Conservation (phyloP, 768 basidiomycete species). For the Boletus patriciae region DNA sequence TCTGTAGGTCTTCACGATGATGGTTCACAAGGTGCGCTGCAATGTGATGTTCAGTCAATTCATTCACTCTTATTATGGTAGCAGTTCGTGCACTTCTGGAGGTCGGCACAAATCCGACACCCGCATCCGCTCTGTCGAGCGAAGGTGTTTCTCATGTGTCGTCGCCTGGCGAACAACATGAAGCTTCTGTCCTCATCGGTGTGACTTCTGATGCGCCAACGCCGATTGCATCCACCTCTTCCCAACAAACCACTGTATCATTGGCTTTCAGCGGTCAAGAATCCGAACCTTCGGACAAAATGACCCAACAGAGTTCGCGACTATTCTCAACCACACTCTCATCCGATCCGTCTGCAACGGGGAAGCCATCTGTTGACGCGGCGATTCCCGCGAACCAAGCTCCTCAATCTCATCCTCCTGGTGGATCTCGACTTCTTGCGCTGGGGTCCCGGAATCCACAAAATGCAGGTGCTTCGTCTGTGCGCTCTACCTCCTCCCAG, state of each 20-base stretch:
- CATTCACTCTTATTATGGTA: slow-evolving; percentile 12
- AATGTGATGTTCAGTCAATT: not conserved
- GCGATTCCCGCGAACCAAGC: slow-evolving; percentile 38
- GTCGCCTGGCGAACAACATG: slow-evolving; percentile 17
- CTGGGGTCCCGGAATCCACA: slow-evolving; percentile 33
- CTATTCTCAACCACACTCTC: slow-evolving; percentile 36
- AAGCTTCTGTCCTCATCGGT: not conserved
- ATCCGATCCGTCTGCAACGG: slow-evolving; percentile 19
- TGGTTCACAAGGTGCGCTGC: slow-evolving; percentile 22
- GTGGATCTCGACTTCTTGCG: slow-evolving; percentile 46
- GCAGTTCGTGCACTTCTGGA: slow-evolving; percentile 13
- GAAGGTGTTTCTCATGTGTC: slow-evolving; percentile 16
- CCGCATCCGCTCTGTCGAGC: slow-evolving; percentile 3
- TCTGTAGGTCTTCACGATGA: slow-evolving; percentile 10
- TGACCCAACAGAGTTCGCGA: slow-evolving; percentile 33
- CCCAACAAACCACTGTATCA: slow-evolving; percentile 10
- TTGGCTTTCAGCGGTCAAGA: slow-evolving; percentile 14
- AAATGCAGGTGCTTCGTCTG: slow-evolving; percentile 14
- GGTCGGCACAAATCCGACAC: slow-evolving; percentile 3
- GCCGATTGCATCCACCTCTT: slow-evolving; percentile 13
- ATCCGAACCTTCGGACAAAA: slow-evolving; percentile 20
- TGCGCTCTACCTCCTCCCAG: slow-evolving; percentile 24
- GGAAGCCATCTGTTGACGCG: slow-evolving; percentile 38
- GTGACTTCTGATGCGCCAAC: slow-evolving; percentile 1
- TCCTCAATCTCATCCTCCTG: slow-evolving; percentile 40